These are phyloP conservation scores for Danielia reshetovae DNA, from an alignment of 805 yeast genomes.

Conservation along the genomic window DNA sequence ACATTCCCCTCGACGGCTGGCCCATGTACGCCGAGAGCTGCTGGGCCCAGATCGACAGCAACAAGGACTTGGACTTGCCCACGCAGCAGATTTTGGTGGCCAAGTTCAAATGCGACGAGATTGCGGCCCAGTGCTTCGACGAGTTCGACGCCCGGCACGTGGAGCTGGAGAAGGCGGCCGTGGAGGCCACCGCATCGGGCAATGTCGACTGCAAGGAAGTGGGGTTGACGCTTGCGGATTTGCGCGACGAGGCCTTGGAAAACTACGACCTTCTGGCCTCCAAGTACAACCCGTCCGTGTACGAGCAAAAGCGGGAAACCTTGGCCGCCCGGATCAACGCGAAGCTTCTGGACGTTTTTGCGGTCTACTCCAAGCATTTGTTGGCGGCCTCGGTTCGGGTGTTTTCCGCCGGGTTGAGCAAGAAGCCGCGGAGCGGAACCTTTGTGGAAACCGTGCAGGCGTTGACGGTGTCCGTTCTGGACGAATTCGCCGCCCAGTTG, in stretches of 20 bases:
- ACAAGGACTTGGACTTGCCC: slow-evolving; percentile 93
- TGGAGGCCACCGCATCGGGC: slow-evolving; percentile 2
- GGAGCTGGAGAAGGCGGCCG: slow-evolving; percentile 9
- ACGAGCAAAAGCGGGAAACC: slow-evolving; percentile 52
- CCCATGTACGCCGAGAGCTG: slow-evolving; percentile 82
- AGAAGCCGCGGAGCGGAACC: slow-evolving; percentile 8
- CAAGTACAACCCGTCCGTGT: slow-evolving; percentile 66
- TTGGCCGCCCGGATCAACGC: slow-evolving; percentile 48
- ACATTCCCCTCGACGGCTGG: slow-evolving; percentile 96
- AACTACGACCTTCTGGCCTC: slow-evolving; percentile 71
- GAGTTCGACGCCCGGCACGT: slow-evolving; percentile 24
- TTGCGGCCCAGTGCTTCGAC: slow-evolving; percentile 41
- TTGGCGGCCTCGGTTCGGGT: slow-evolving; percentile 4
- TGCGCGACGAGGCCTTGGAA: slow-evolving; percentile 45
- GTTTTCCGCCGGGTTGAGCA: slow-evolving; percentile 11
- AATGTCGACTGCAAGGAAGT: slow-evolving; percentile 43
- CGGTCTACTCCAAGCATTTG: slow-evolving; percentile 19
- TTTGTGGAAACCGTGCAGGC: slow-evolving; percentile 13
- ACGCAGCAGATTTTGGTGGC: slow-evolving; percentile 96
- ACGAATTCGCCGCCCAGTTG: slow-evolving; percentile 12
- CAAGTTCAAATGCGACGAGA: slow-evolving; percentile 90
- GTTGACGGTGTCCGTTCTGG: slow-evolving; percentile 8
- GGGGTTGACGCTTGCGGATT: slow-evolving; percentile 39
- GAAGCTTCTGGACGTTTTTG: slow-evolving; percentile 39
- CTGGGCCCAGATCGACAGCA: slow-evolving; percentile 91